phyloP scores from a whole-genome alignment of 2,329 filamentous ascomycete genomes.

The Pyrenophora tritici-repentis region DNA sequence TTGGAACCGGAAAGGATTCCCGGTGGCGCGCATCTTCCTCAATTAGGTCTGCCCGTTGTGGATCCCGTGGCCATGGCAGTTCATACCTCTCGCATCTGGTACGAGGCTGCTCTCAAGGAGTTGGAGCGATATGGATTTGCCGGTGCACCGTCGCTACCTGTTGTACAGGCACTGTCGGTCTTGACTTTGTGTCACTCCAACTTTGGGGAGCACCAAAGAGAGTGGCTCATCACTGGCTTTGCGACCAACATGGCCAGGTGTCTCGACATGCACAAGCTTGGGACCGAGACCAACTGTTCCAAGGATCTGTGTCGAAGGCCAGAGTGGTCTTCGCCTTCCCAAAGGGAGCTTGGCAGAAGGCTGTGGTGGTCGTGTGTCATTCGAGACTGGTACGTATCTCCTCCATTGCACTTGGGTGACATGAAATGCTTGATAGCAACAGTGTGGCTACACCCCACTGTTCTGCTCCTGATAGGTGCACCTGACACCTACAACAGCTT shows the following conservation, averaged over 20 bases:
- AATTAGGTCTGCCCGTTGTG: slow-evolving; percentile 5
- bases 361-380: slow-evolving; percentile 21
- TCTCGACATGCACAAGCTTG: slow-evolving; percentile 19
- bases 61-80: slow-evolving; percentile 8
- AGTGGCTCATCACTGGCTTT: slow-evolving; percentile 18
- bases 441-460: no score
- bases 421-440: no score
- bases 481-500: no score
- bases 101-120: slow-evolving; percentile 17
- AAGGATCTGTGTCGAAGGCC: slow-evolving; percentile 10
- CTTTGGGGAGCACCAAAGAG: slow-evolving; percentile 17
- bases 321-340: slow-evolving; percentile 11
- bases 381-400: slow-evolving; percentile 11
- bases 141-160: slow-evolving; percentile 4
- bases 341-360: slow-evolving; percentile 13
- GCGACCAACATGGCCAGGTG: slow-evolving; percentile 15
- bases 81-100: slow-evolving; percentile 15
- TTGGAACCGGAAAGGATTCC: slow-evolving; percentile 8
- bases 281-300: slow-evolving; percentile 10
- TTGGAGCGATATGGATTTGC: slow-evolving; percentile 7
- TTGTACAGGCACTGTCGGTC: slow-evolving; percentile 13
- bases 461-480: no score
- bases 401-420: no score
- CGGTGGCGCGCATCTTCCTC: slow-evolving; percentile 6
- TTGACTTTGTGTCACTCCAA: slow-evolving; percentile 16